A percentile compares a stretch with the other conserved stretches of the same genome.
Conservation (phyloP, 345 rosid species). For the Nasturtium officinale region DNA sequence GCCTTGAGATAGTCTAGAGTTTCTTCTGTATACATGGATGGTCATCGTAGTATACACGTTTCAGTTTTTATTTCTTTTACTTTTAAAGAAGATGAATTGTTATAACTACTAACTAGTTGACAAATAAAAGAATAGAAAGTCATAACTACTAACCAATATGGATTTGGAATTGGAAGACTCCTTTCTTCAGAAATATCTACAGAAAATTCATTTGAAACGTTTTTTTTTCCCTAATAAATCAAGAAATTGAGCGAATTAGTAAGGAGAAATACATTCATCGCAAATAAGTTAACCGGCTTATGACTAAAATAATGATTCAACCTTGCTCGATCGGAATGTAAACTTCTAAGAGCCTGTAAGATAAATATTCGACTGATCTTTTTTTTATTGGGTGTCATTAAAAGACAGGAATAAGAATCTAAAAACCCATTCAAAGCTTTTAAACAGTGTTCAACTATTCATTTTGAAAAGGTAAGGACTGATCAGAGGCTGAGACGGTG, state of each 20-base stretch:
- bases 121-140: neutral
- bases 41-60: slow-evolving; percentile 36
- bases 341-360: neutral
- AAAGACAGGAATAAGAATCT: slow-evolving; percentile 21
- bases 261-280: neutral
- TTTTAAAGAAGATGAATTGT: slow-evolving; percentile 7
- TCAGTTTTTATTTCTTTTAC: slow-evolving; percentile 1
- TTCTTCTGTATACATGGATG: slow-evolving; percentile 23
- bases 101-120: slow-evolving; percentile 39
- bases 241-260: neutral
- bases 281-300: neutral
- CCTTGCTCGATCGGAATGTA: neutral
- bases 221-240: neutral
- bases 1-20: slow-evolving; percentile 28
- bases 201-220: neutral
- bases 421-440: slow-evolving; percentile 17
- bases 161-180: neutral
- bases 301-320: neutral
- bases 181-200: neutral
- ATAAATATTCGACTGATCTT: neutral
- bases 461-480: slow-evolving; percentile 9
- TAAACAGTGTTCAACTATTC: slow-evolving; percentile 26
- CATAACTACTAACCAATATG: slow-evolving; percentile 29
- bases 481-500: slow-evolving; percentile 23
- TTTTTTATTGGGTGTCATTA: neutral